Evolutionary conservation across 176 grass and related monocot genomes (phyloP), one percentile per base, ranked within the genome.

Genomic region (barley (Hordeum vulgare)): DNA sequence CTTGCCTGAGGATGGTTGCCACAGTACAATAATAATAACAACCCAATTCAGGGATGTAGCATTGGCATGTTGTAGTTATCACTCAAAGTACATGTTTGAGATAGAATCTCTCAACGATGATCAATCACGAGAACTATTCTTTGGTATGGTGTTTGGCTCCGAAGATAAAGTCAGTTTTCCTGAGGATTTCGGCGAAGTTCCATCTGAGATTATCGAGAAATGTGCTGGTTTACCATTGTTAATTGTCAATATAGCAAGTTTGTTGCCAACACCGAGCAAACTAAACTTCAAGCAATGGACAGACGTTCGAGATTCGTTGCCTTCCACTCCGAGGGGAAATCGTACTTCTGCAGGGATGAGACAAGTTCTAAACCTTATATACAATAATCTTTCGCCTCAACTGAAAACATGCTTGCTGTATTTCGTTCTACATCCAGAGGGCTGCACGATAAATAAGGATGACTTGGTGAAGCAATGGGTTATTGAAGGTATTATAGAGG

Each of bases 401-500:
- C 14, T 65, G 62, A 65, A 15, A 15, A 65, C 62, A 34, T 65
- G 62, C 28, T 65, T 65, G 28, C 3, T 65, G 0, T 65, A 65
- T 20, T 15, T 65, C 3, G 12, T 7, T 65, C 8, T 65, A 7
- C 4, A 65, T 34, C 62, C 62, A 65, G 14, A 65, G 15, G 62
- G 62, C 27, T 49, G 3, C 33, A 12, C 1, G 26, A 29, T 53
- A 8, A 74, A 6, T 27, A 51, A 53, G 71, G 6, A 74, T 29
- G 71, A 53, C 7, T 31, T 83, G 42, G 47, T 83, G 27, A 83
- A 66, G 36, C 64, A 53, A 25, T 83, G 65, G 80, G 51, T 60
- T 3, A 66, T 27, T 57, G 59, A 83, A 83, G 80, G 62, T 21
- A 40, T 83, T 60, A 2, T 37, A 13, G 5, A 26, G 1, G 64